Evolutionary conservation across 352 stramenopile species (phyloP).

Genomic region (Pythium guiyangense): DNA sequence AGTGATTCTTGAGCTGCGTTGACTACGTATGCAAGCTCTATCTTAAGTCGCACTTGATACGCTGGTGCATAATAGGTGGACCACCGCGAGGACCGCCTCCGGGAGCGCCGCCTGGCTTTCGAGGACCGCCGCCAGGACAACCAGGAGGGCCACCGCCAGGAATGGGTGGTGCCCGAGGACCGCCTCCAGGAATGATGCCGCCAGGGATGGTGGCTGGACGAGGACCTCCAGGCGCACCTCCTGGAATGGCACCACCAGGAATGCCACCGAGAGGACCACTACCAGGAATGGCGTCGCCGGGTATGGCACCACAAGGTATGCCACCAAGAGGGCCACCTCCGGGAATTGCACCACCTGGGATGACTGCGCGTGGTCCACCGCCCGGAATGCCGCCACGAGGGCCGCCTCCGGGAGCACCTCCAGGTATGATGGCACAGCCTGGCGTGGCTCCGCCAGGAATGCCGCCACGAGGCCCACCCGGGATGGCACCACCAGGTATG

Average conservation of each 20-base stretch:
- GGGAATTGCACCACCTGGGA: not conserved
- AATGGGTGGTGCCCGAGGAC: slow-evolving; percentile 2
- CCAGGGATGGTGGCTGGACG: not conserved
- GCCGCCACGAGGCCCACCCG: slow-evolving; percentile 7
- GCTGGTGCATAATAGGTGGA: no score
- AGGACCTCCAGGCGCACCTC: slow-evolving; percentile 9
- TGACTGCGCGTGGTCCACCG: slow-evolving; percentile 2
- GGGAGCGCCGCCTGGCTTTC: slow-evolving; percentile 6
- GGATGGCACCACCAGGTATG: slow-evolving; percentile 12
- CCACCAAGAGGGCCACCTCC: slow-evolving; percentile 8
- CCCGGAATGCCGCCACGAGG: slow-evolving; percentile 13
- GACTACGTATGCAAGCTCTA: not conserved
- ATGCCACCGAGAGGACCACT: slow-evolving; percentile 7
- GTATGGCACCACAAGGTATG: slow-evolving; percentile 8
- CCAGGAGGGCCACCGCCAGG: slow-evolving; percentile 13
- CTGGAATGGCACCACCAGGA: slow-evolving; percentile 5
- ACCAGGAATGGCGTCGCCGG: slow-evolving; percentile 10
- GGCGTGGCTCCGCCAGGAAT: not conserved
- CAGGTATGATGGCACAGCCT: slow-evolving; percentile 3
- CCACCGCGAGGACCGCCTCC: not conserved
- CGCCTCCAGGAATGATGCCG: slow-evolving; percentile 5
- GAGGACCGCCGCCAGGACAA: not conserved
- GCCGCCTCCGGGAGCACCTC: no score
- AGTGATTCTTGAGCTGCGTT: not conserved
- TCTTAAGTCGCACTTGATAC: slow-evolving; percentile 2